These are phyloP conservation scores for Suillus americanus DNA, from an alignment of 768 basidiomycete genomes.

Conservation along the genomic window DNA sequence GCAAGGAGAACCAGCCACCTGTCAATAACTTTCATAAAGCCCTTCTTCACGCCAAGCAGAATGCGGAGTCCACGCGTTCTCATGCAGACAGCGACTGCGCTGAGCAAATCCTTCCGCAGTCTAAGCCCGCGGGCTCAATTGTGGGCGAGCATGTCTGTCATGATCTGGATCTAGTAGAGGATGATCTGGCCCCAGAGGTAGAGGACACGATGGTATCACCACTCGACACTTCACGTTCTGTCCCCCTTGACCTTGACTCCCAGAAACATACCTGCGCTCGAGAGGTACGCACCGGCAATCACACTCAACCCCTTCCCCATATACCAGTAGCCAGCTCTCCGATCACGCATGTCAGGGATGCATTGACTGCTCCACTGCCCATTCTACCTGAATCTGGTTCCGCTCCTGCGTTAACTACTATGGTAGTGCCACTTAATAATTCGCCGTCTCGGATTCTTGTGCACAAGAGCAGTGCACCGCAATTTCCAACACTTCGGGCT, in stretches of 20 bases:
- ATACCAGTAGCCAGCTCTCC: slow-evolving; percentile 6
- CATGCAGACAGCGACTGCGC: background rate
- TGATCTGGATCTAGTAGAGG: slow-evolving; percentile 10
- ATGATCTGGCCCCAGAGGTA: slow-evolving; percentile 17
- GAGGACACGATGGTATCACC: slow-evolving; percentile 28
- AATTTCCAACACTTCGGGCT: slow-evolving; percentile 65
- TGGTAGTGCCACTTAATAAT: slow-evolving; percentile 38
- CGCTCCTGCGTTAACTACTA: slow-evolving; percentile 14
- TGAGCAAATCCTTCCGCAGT: background rate
- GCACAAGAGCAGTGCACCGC: slow-evolving; percentile 41
- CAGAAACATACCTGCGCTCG: slow-evolving; percentile 18
- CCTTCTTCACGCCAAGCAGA: slow-evolving; percentile 36
- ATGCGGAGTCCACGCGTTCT: slow-evolving; percentile 9
- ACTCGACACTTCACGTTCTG: slow-evolving; percentile 36
- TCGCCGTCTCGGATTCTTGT: slow-evolving; percentile 24
- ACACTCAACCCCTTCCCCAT: slow-evolving; percentile 22
- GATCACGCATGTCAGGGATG: slow-evolving; percentile 15
- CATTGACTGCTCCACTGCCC: slow-evolving; percentile 25
- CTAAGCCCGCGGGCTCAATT: background rate
- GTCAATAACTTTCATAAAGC: slow-evolving; percentile 49
- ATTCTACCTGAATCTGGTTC: slow-evolving; percentile 13
- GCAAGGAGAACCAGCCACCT: slow-evolving; percentile 42
- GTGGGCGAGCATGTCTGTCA: background rate
- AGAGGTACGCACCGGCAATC: slow-evolving; percentile 9
- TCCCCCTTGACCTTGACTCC: slow-evolving; percentile 39